Evolutionary conservation across 1,284 basidiomycete genomes (phyloP), one percentile per base, ranked within the genome.

Genomic region (Sutorius eximius): DNA sequence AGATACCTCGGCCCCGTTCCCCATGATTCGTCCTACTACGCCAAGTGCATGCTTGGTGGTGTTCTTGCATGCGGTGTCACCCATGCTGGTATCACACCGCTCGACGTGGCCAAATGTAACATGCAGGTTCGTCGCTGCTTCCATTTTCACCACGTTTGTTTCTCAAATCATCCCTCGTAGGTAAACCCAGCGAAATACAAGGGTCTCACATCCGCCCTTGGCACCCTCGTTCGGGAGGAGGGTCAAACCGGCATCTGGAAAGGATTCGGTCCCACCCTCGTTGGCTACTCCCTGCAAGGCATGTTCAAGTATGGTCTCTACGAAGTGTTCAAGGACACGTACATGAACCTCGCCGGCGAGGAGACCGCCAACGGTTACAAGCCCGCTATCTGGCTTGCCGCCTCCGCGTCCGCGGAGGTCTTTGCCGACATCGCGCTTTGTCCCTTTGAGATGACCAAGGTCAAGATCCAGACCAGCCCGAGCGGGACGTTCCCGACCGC

Each of bases 291-390:
- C 20, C 82, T 96, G 64, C 96, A 98, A 77, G 96, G 95, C 70
- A 85, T 94, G 80, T 91, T 95, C 85, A 98, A 98, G 78, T 97
- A 93, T 74, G 93, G 93, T 77, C 89, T 93, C 72, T 96, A 97
- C 75, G 94, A 96, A 77, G 75, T 91, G 71, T 98, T 95, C 89
- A 98, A 98, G 82, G 93, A 96, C 74, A 65, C 76, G 60, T 91
- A 94, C 79, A 88, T 89, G 77, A 93, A 95, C 78, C 65, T 85
- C 56, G 86, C 92, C 56, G 93, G 93, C 61, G 80, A 94, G 67
- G 94, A 98, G 74, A 76, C 79, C n/a, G 80, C 93, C 16, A 74
- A 82, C 53, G 84, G 90, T 68, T 93, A 98, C 87, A 93, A 97
- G 75, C 89, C 91, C 65, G 82, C 84, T 57, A 94, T 99, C 77